Conservation (phyloP, 2,329 filamentous ascomycete species). For the Ampelomyces quisqualis region DNA sequence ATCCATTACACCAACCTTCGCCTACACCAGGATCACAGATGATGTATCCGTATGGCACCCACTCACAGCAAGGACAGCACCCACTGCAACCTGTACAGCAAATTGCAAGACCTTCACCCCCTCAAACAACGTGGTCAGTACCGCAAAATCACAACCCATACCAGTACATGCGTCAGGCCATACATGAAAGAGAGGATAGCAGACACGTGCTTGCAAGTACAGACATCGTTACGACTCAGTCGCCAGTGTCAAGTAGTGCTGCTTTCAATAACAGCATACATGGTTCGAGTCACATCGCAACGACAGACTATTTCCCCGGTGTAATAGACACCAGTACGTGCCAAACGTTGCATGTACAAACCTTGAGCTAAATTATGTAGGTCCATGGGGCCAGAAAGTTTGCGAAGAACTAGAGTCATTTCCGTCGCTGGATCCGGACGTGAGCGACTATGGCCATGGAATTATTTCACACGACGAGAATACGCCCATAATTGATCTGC, state of each 20-base stretch:
- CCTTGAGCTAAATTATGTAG: conserved; percentile 29
- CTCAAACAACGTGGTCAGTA: conserved; percentile 39
- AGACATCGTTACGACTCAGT: conserved; percentile 25
- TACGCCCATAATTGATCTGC: conserved; percentile 44
- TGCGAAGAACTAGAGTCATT: conserved; percentile 44
- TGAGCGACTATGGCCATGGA: conserved; percentile 41
- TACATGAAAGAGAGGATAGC: conserved; percentile 29
- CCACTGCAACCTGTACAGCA: conserved; percentile 24
- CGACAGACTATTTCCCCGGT: conserved; percentile 39
- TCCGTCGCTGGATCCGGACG: conserved; percentile 43
- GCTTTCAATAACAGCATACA: conserved; percentile 25
- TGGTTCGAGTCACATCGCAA: conserved; percentile 19
- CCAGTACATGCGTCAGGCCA: conserved; percentile 26
- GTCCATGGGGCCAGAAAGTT: conserved; percentile 44
- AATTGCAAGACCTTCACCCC: conserved; percentile 35
- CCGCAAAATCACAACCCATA: conserved; percentile 39
- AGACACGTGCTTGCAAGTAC: conserved; percentile 27
- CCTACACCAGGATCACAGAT: conserved; percentile 34
- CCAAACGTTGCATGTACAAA: neutral
- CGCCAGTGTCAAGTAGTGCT: conserved; percentile 24
- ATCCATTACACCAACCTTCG: conserved; percentile 32
- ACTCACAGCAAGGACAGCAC: conserved; percentile 29
- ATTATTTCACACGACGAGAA: conserved; percentile 44
- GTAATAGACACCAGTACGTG: conserved; percentile 44
- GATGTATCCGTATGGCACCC: conserved; percentile 40